Percentiles rank a stretch among this genome's conserved stretches.
Conservation (phyloP, 371 early-diverging fungal genomes). For the Mucor lusitanicus region DNA sequence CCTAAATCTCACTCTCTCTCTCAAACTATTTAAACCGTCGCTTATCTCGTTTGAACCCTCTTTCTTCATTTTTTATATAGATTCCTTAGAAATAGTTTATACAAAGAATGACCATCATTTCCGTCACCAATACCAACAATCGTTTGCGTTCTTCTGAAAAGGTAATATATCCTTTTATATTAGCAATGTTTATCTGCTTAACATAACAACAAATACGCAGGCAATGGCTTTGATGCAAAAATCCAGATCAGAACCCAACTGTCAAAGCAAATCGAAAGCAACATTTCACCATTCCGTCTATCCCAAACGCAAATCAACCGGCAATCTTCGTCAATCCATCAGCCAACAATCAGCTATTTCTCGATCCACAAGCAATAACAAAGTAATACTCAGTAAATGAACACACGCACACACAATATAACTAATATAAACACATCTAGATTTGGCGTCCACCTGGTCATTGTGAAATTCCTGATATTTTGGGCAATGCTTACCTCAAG, state of each 20-base stretch:
- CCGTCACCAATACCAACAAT: constrained; percentile 3
- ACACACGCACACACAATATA: background rate
- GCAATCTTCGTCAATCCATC: constrained; percentile 37
- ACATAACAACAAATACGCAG: constrained; percentile 5
- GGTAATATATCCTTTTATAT: constrained; percentile 10
- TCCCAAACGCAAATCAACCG: constrained; percentile 53
- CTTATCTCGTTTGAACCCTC: background rate
- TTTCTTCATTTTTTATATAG: background rate
- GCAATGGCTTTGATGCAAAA: constrained; percentile 41
- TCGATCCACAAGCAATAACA: constrained; percentile 9
- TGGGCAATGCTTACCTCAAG: constrained; percentile 49
- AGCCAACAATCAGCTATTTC: constrained; percentile 20
- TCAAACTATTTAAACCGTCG: background rate
- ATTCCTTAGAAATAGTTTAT: constrained; percentile 1
- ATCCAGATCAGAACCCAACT: constrained; percentile 47
- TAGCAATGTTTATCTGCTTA: background rate
- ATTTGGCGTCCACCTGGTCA: constrained; percentile 50
- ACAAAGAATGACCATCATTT: constrained; percentile 20
- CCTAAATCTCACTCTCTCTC: background rate
- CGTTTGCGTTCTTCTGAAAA: constrained; percentile 21
- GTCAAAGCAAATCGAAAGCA: constrained; percentile 25
- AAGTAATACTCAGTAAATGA: constrained; percentile 1
- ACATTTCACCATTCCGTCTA: constrained; percentile 23
- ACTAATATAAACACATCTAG: constrained; percentile 7
- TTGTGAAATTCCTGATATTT: constrained; percentile 52